Evolutionary conservation across 768 basidiomycete genomes (phyloP).

Genomic region (Boletus subcaerulescens): DNA sequence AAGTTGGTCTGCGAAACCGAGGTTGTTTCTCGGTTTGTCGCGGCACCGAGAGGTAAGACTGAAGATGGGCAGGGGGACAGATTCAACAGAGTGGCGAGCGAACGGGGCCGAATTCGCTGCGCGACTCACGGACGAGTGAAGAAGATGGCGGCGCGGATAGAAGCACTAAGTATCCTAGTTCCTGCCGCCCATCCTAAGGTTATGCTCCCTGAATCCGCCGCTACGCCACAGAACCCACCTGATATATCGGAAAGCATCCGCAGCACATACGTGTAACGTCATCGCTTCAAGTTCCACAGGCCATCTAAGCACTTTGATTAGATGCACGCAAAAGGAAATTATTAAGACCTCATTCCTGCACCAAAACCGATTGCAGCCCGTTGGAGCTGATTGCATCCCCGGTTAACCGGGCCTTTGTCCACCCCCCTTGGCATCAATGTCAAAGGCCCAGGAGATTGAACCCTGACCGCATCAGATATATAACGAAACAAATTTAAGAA

Average conservation of each 20-base stretch:
- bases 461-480: neutral
- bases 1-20: neutral
- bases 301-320: neutral
- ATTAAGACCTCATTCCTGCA: neutral
- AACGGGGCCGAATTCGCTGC: neutral
- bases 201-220: constrained; percentile 1
- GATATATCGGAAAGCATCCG: constrained; percentile 1
- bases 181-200: neutral
- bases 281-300: neutral
- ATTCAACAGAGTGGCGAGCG: neutral
- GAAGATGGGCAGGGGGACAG: neutral
- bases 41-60: neutral
- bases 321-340: neutral
- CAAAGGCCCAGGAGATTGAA: neutral
- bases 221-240: constrained; percentile 23
- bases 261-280: neutral
- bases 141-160: neutral
- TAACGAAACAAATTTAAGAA: neutral
- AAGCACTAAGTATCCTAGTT: neutral
- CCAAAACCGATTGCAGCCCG: neutral
- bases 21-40: neutral
- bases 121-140: neutral
- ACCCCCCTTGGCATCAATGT: neutral
- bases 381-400: neutral
- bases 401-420: neutral